A percentile compares a stretch with the other conserved stretches of the same genome.
Conservation (phyloP, 2,329 filamentous ascomycete species). For the Volutella citrinella region DNA sequence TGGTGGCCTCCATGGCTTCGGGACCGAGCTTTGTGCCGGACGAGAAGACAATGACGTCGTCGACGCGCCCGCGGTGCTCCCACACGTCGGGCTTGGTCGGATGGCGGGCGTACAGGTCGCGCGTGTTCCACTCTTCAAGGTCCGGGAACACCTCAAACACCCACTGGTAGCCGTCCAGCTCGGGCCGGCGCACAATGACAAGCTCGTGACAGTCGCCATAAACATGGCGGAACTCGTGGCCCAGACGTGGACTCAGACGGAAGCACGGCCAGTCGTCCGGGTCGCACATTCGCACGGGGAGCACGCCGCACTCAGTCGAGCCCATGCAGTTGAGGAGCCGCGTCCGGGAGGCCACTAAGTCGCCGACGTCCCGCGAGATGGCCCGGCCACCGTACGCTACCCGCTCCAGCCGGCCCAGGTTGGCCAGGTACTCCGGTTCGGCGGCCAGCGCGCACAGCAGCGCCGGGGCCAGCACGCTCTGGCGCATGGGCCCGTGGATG, state of each 20-base stretch:
- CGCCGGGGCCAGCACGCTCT: constrained; percentile 13
- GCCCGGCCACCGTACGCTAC: constrained; percentile 29
- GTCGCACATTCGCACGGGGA: constrained; percentile 17
- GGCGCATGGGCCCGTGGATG: constrained; percentile 12
- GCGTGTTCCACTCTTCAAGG: constrained; percentile 38
- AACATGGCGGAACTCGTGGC: constrained; percentile 18
- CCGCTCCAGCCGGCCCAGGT: constrained; percentile 16
- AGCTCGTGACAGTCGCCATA: constrained; percentile 30
- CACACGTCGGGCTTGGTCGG: constrained; percentile 31
- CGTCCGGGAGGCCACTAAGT: constrained; percentile 25
- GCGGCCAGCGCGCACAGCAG: constrained; percentile 20
- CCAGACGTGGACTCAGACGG: constrained; percentile 16
- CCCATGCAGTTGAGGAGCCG: constrained; percentile 26
- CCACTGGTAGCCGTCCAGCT: constrained; percentile 25
- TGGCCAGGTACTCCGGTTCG: constrained; percentile 10
- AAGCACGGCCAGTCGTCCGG: constrained; percentile 30
- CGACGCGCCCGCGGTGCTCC: constrained; percentile 34
- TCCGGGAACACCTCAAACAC: constrained; percentile 42
- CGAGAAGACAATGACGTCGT: constrained; percentile 41
- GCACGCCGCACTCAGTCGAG: constrained; percentile 27
- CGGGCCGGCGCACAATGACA: constrained; percentile 26
- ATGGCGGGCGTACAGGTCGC: constrained; percentile 41
- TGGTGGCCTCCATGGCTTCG: constrained; percentile 30
- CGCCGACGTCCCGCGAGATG: constrained; percentile 24
- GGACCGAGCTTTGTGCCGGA: constrained; percentile 43